Evolutionary conservation across 768 basidiomycete genomes (phyloP).

Genomic region (Leccinum barrowsii): DNA sequence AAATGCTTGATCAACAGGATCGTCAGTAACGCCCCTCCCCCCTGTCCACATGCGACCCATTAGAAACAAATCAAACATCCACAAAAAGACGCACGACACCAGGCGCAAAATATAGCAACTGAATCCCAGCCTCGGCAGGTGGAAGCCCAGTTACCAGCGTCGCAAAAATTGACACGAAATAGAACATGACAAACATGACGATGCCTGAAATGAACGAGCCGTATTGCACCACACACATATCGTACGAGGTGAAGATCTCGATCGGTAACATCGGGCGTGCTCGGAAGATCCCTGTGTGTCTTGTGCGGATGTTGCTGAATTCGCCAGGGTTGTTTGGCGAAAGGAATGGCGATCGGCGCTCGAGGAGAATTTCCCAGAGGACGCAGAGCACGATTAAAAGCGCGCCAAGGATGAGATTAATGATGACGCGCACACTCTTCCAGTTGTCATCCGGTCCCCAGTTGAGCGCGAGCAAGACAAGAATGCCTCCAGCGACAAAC

Average conservation of each 20-base stretch:
- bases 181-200: slow-evolving; percentile 51
- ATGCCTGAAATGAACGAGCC: slow-evolving; percentile 42
- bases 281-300: slow-evolving; percentile 16
- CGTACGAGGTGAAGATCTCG: slow-evolving; percentile 39
- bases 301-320: not conserved
- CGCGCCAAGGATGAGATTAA: slow-evolving; percentile 42
- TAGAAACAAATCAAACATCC: not conserved
- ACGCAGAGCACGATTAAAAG: slow-evolving; percentile 39
- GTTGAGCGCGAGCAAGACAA: slow-evolving; percentile 48
- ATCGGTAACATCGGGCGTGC: slow-evolving; percentile 47
- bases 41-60: slow-evolving; percentile 24
- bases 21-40: slow-evolving; percentile 34
- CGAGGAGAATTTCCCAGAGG: slow-evolving; percentile 42
- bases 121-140: slow-evolving; percentile 40
- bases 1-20: slow-evolving; percentile 33
- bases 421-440: slow-evolving; percentile 43
- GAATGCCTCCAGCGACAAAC: slow-evolving; percentile 42
- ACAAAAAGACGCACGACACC: slow-evolving; percentile 37
- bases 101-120: slow-evolving; percentile 51
- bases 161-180: slow-evolving; percentile 52
- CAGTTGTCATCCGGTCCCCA: slow-evolving; percentile 46
- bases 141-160: slow-evolving; percentile 41
- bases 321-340: not conserved
- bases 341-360: slow-evolving; percentile 15
- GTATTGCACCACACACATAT: slow-evolving; percentile 39